Base-by-base conservation (phyloP, 345 rosid species). In the Eutrema yunnanense region DNA sequence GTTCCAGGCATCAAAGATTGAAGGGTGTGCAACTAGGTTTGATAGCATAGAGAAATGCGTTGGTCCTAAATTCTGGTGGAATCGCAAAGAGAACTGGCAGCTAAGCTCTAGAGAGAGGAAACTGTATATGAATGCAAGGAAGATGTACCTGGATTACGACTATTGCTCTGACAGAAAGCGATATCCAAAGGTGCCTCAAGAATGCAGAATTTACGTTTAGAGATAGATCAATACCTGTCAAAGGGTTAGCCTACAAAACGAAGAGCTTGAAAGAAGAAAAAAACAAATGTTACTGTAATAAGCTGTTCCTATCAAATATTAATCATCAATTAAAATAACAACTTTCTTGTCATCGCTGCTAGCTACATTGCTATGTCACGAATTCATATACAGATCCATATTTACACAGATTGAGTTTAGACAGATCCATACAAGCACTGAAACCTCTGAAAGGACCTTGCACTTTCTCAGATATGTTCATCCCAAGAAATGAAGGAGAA, bases 161-260 rank as follows among this genome's bases (percentile, higher is more conserved):
- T 79, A 81, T 69, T 81, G 84, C 71, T 68, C 58, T 29, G 78
- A 78, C 51, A 67, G 75, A 73, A 40, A 62, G 19, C 60, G 75
- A 49, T 68, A 73, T 73, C 81, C 72, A 8, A 62, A 61, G 29
- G 62, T 38, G 7, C 81, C 81, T 55, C 66, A 69, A 62, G 78
- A 78, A 55, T 73, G 81, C 72, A 49, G 14, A 72, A 78, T 64
- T 66, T 50, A 71, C 63, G 32, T 30, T 42, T 67, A 78, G 46
- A 38, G 49, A 65, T 40, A 52, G 44, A 50, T 72, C 69, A 74
- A 66, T 56, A 44, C 62, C 75, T 71, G 63, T 64, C 34, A 55
- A 55, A 70, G 71, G 12, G 53, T 70, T 48, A 46, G 61, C 54
- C 66, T 70, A 11, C 53, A 58, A 49, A 54, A 46, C 42, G n/a